These are phyloP conservation scores for Cercospora beticola DNA, from an alignment of 2,329 filamentous ascomycete species.

Conservation along the genomic window DNA sequence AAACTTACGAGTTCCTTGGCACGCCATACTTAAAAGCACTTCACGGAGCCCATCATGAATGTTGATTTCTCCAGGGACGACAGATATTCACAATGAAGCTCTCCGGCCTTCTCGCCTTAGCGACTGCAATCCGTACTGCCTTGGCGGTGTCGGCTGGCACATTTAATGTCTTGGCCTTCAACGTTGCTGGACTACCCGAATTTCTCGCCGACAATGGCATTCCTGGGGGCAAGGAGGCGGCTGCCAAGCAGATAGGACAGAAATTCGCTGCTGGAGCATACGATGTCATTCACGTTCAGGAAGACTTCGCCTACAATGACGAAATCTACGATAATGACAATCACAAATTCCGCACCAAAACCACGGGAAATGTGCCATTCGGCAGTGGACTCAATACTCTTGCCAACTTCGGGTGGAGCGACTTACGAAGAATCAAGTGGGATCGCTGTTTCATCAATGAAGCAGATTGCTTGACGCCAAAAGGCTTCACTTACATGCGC, in stretches of 20 bases:
- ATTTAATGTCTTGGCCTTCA: slow-evolving; percentile 57
- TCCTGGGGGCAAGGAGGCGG: slow-evolving; percentile 60
- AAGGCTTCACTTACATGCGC: slow-evolving; percentile 69
- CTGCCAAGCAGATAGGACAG: slow-evolving; percentile 57
- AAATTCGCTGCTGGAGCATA: slow-evolving; percentile 58
- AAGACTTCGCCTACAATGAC: slow-evolving; percentile 67
- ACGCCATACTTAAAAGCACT: not conserved
- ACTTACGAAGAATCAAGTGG: slow-evolving; percentile 61
- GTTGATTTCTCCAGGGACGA: too few species aligned
- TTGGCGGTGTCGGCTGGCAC: not conserved
- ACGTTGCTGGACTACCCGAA: slow-evolving; percentile 60
- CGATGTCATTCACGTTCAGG: slow-evolving; percentile 65
- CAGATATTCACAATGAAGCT: not conserved
- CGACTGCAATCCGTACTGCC: not conserved
- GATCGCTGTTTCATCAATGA: slow-evolving; percentile 56
- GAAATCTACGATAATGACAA: slow-evolving; percentile 61
- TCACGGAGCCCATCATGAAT: not conserved
- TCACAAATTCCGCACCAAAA: slow-evolving; percentile 61
- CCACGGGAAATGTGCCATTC: slow-evolving; percentile 63
- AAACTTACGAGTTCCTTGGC: not conserved
- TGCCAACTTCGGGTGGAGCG: slow-evolving; percentile 58
- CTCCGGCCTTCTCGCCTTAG: not conserved
- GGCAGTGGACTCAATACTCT: slow-evolving; percentile 66
- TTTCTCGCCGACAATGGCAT: slow-evolving; percentile 61
- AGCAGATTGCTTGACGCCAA: slow-evolving; percentile 65